phyloP scores from a whole-genome alignment of 2,329 filamentous ascomycete genomes.

The Neospermospora avenae region DNA sequence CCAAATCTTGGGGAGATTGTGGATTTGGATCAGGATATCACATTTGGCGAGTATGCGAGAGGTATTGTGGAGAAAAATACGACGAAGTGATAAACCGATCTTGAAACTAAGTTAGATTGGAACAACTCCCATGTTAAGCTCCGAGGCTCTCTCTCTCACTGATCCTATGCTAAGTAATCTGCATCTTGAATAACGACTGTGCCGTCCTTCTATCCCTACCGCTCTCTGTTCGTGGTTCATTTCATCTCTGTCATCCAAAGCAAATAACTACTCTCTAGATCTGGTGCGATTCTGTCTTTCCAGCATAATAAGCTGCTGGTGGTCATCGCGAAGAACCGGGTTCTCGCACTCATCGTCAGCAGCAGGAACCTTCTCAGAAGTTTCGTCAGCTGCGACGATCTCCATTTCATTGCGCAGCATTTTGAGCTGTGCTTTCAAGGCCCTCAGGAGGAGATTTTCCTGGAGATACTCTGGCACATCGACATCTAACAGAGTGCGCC shows the following conservation, averaged over 20 bases:
- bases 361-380: background rate
- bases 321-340: background rate
- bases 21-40: constrained; percentile 62
- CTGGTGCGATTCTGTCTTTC: background rate
- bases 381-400: constrained; percentile 19
- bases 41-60: constrained; percentile 71
- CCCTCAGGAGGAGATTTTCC: constrained; percentile 25
- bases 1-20: constrained; percentile 83
- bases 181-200: background rate
- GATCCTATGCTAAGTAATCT: too few relatives aligned
- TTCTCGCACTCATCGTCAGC: background rate
- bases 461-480: constrained; percentile 21
- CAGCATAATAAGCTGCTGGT: background rate
- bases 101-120: too few relatives aligned
- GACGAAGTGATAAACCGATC: constrained; percentile 31
- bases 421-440: constrained; percentile 20
- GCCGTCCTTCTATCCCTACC: background rate
- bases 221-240: background rate
- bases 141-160: too few relatives aligned
- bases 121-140: too few relatives aligned
- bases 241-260: background rate
- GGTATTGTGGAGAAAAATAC: constrained; percentile 37
- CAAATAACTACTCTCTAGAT: background rate
- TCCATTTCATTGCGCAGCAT: constrained; percentile 31
- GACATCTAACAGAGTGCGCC: constrained; percentile 16